Percentiles rank a stretch among this genome's conserved stretches.
Evolutionary conservation across 2,329 filamentous ascomycete genomes (phyloP).

Genomic region (Fusarium transvaalense): DNA sequence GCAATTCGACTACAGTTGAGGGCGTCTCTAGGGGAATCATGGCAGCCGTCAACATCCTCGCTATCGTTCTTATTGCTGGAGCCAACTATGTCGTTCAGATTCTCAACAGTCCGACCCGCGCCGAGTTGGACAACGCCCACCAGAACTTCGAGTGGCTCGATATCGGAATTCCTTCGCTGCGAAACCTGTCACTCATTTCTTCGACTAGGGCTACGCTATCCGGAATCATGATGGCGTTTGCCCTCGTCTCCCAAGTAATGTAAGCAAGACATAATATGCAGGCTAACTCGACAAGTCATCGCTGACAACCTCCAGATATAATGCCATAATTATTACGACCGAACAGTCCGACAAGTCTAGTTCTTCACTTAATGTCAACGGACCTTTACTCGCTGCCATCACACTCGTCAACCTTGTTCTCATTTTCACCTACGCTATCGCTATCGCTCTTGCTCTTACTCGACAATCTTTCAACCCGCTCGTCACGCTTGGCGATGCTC

Average conservation of each 20-base stretch:
- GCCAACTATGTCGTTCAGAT: slow-evolving; percentile 68
- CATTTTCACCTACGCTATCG: slow-evolving; percentile 57
- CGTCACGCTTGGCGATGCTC: slow-evolving; percentile 63
- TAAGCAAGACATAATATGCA: slow-evolving; percentile 49
- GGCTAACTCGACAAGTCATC: not conserved
- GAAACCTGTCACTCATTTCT: slow-evolving; percentile 62
- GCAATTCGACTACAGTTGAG: slow-evolving; percentile 54
- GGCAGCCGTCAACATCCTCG: slow-evolving; percentile 59
- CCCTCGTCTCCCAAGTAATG: slow-evolving; percentile 64
- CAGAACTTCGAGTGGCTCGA: slow-evolving; percentile 62
- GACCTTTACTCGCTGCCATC: slow-evolving; percentile 54
- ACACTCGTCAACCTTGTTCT: slow-evolving; percentile 58
- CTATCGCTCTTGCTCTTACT: slow-evolving; percentile 56
- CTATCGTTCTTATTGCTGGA: slow-evolving; percentile 59
- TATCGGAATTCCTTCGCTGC: slow-evolving; percentile 65
- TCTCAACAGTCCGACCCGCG: slow-evolving; percentile 65
- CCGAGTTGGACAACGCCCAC: slow-evolving; percentile 63
- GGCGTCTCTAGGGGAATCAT: slow-evolving; percentile 58
- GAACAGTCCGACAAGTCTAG: slow-evolving; percentile 23
- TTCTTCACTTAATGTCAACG: slow-evolving; percentile 56
- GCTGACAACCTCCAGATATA: slow-evolving; percentile 57
- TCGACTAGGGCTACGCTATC: slow-evolving; percentile 56
- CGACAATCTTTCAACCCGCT: slow-evolving; percentile 57
- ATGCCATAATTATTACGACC: slow-evolving; percentile 62
- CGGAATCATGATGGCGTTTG: slow-evolving; percentile 56